phyloP scores from a whole-genome alignment of 2,329 filamentous ascomycete genomes.

The Ophioceras dolichostomum region DNA sequence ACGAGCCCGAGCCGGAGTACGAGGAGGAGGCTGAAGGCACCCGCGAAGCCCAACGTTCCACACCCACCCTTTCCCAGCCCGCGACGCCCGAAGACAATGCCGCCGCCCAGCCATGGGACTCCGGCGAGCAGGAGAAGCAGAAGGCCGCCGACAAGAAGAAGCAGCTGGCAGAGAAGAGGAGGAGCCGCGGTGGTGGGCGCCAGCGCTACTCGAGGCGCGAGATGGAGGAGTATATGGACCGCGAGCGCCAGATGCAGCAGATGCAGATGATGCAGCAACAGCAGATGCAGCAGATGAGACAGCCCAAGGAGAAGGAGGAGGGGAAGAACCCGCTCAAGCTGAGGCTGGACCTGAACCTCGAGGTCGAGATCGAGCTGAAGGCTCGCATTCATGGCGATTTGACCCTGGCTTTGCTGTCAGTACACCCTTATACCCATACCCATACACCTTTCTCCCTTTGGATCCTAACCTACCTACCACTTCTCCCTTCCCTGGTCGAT shows the following conservation, averaged over 20 bases:
- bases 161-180: slow-evolving; percentile 11
- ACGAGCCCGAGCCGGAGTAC: slow-evolving; percentile 3
- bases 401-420: slow-evolving; percentile 58
- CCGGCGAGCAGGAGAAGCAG: slow-evolving; percentile 13
- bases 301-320: slow-evolving; percentile 21
- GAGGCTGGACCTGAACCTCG: slow-evolving; percentile 61
- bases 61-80: slow-evolving; percentile 15
- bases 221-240: slow-evolving; percentile 10
- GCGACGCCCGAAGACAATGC: slow-evolving; percentile 18
- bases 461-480: neutral
- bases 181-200: slow-evolving; percentile 9
- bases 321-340: slow-evolving; percentile 53
- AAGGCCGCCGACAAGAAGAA: slow-evolving; percentile 10
- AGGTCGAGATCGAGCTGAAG: slow-evolving; percentile 70
- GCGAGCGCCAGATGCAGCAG: slow-evolving; percentile 11
- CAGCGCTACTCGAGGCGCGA: slow-evolving; percentile 4
- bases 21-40: slow-evolving; percentile 12
- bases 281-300: slow-evolving; percentile 16
- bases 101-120: slow-evolving; percentile 18
- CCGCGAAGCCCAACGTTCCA: slow-evolving; percentile 5
- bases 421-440: slow-evolving; percentile 4
- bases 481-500: neutral
- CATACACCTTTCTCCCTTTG: neutral
- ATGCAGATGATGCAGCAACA: slow-evolving; percentile 17
- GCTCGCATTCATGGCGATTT: slow-evolving; percentile 69